Conservation (phyloP, 2,329 filamentous ascomycete genomes). For the Fonsecaea nubica region DNA sequence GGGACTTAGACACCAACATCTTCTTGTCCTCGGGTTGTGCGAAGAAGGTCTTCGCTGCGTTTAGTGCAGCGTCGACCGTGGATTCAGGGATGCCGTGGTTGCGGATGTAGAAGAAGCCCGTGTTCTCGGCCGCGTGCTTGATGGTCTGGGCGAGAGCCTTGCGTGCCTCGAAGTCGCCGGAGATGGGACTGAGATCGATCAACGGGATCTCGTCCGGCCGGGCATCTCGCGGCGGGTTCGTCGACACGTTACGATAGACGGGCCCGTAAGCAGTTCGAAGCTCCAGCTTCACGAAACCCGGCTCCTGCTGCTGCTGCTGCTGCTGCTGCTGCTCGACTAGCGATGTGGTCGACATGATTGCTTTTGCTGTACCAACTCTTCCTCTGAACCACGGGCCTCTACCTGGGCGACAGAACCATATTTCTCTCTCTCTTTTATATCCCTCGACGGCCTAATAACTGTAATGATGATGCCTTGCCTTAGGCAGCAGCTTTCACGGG, state of each 20-base stretch:
- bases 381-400: not conserved
- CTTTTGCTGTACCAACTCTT: no score
- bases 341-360: slow-evolving; percentile 25
- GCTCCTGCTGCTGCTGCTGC: not conserved
- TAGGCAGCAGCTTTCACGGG: slow-evolving; percentile 16
- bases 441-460: not conserved
- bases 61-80: slow-evolving; percentile 53
- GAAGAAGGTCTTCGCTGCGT: slow-evolving; percentile 54
- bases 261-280: slow-evolving; percentile 54
- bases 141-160: slow-evolving; percentile 52
- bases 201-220: slow-evolving; percentile 59
- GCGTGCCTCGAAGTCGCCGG: slow-evolving; percentile 46
- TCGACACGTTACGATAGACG: slow-evolving; percentile 54
- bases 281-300: slow-evolving; percentile 46
- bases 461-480: not conserved
- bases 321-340: slow-evolving; percentile 5
- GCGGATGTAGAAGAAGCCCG: slow-evolving; percentile 57
- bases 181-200: slow-evolving; percentile 57
- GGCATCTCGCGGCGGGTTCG: slow-evolving; percentile 50
- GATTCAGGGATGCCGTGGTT: slow-evolving; percentile 54
- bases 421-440: not conserved
- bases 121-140: slow-evolving; percentile 56
- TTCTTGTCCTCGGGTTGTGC: slow-evolving; percentile 55
- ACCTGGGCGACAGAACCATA: not conserved
- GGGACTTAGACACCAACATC: slow-evolving; percentile 55